Evolutionary conservation across 2,329 filamentous ascomycete species (phyloP).

Genomic region (Aspergillus novoparasiticus): DNA sequence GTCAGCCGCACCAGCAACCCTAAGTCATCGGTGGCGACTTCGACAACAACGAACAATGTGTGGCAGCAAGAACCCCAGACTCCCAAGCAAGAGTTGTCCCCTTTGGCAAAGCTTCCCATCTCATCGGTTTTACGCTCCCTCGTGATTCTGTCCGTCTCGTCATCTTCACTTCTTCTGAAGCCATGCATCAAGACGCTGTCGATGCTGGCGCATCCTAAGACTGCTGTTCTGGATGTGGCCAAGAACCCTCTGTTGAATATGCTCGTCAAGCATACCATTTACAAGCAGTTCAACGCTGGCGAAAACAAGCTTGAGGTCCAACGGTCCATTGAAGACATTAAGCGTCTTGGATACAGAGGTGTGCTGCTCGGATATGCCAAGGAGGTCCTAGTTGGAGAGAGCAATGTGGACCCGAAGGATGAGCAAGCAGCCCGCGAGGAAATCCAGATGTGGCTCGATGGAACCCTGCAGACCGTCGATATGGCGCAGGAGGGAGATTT

Average conservation of each 20-base stretch:
- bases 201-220: constrained; percentile 51
- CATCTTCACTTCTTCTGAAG: constrained; percentile 60
- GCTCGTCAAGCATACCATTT: constrained; percentile 52
- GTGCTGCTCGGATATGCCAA: constrained; percentile 58
- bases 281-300: constrained; percentile 61
- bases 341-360: constrained; percentile 54
- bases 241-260: constrained; percentile 50
- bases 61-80: constrained; percentile 26
- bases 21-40: constrained; percentile 31
- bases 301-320: constrained; percentile 52
- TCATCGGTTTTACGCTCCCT: constrained; percentile 41
- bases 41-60: constrained; percentile 26
- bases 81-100: constrained; percentile 31
- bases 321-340: constrained; percentile 49
- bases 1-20: constrained; percentile 38
- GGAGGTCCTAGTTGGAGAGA: constrained; percentile 55
- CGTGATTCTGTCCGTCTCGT: constrained; percentile 41
- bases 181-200: constrained; percentile 73
- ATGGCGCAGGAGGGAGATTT: constrained; percentile 57
- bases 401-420: constrained; percentile 31
- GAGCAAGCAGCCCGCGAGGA: constrained; percentile 36
- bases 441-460: constrained; percentile 52
- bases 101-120: constrained; percentile 39
- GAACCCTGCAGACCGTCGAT: constrained; percentile 55
- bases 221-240: constrained; percentile 50